phyloP scores from a whole-genome alignment of 345 rosid species.

The Sonneratia alba region DNA sequence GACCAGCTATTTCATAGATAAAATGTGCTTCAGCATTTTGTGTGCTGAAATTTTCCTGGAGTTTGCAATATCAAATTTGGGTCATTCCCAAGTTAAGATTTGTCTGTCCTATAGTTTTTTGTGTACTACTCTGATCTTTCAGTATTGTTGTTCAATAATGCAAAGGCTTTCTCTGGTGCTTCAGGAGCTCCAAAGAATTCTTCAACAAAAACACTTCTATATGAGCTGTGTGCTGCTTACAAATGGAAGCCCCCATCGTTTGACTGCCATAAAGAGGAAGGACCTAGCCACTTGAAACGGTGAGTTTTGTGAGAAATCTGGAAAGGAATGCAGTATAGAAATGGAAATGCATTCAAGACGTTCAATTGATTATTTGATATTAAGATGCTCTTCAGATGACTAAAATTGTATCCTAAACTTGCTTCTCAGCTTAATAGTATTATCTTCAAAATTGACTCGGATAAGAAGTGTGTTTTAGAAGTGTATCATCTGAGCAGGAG shows the following conservation, averaged over 20 bases:
- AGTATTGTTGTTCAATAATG: not conserved
- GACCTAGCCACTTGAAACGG: conserved; percentile 34
- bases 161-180: not conserved
- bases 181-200: conserved; percentile 17
- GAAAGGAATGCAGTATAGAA: not conserved
- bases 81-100: not conserved
- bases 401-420: not conserved
- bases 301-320: conserved; percentile 16
- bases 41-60: too few species aligned
- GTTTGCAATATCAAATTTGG: not conserved
- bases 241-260: conserved; percentile 44
- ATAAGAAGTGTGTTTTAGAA: not conserved
- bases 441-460: not conserved
- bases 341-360: not conserved
- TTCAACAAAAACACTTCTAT: conserved; percentile 34
- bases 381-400: not conserved
- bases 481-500: not conserved
- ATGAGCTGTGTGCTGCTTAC: conserved; percentile 31
- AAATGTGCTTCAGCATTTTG: too few species aligned
- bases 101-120: too few species aligned
- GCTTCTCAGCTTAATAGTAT: not conserved
- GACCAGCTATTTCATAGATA: too few species aligned
- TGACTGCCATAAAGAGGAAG: conserved; percentile 42
- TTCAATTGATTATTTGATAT: not conserved
- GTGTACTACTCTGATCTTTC: not conserved